Evolutionary conservation across 1,284 basidiomycete species (phyloP).

Genomic region (Cutaneotrichosporon sp.): DNA sequence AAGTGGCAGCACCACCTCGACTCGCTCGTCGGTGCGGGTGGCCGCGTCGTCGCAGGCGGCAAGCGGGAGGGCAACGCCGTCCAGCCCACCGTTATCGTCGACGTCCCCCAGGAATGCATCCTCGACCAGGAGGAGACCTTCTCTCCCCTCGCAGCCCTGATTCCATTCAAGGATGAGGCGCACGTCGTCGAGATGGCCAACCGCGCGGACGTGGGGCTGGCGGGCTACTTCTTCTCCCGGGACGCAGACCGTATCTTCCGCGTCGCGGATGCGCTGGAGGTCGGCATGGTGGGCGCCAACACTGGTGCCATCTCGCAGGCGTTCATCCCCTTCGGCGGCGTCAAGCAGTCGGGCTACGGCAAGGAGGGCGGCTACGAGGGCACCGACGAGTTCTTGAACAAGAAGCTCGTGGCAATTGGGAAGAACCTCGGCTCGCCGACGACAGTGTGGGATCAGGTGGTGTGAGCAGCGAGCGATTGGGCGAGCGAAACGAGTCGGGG

Average conservation of each 20-base stretch:
- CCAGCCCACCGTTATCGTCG: constrained; percentile 79
- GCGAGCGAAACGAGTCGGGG: no score
- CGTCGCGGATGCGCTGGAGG: constrained; percentile 94
- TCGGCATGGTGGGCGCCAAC: constrained; percentile 73
- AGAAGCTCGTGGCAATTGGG: constrained; percentile 42
- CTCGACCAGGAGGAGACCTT: constrained; percentile 76
- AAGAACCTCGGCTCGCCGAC: constrained; percentile 2
- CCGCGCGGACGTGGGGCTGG: constrained; percentile 75
- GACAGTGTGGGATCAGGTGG: neutral
- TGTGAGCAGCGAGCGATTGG: no score
- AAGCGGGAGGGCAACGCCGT: constrained; percentile 67
- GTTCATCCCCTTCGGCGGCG: constrained; percentile 85
- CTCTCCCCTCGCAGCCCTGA: constrained; percentile 60
- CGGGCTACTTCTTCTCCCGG: constrained; percentile 85
- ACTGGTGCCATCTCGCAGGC: constrained; percentile 64
- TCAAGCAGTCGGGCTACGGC: constrained; percentile 46
- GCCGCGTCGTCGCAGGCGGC: constrained; percentile 82
- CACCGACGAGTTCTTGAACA: constrained; percentile 41
- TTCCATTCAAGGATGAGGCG: constrained; percentile 86
- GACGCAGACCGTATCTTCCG: constrained; percentile 89
- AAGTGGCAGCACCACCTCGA: constrained; percentile 86
- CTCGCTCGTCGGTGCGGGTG: constrained; percentile 76
- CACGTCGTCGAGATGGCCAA: constrained; percentile 86
- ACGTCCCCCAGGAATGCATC: constrained; percentile 64
- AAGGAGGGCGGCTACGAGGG: constrained; percentile 43